These are phyloP conservation scores for Udeniomyces megalosporus DNA, from an alignment of 768 basidiomycete species.

Conservation along the genomic window DNA sequence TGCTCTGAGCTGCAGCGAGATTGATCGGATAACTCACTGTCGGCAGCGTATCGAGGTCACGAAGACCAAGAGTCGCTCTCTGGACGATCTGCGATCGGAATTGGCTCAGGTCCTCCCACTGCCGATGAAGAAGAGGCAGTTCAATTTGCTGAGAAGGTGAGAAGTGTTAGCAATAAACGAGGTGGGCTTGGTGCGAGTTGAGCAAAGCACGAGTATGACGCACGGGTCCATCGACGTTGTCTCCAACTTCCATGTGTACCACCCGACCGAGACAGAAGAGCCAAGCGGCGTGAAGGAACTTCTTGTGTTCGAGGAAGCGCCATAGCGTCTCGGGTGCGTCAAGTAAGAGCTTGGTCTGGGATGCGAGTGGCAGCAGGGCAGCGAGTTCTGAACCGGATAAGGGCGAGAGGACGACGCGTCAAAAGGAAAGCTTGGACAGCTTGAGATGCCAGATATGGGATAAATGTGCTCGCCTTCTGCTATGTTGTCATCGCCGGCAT, in stretches of 20 bases:
- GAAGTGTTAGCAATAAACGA: background rate
- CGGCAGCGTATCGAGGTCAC: conserved; percentile 32
- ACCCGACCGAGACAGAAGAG: conserved; percentile 12
- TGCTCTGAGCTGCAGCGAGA: conserved; percentile 41
- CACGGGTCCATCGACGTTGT: background rate
- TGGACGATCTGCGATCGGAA: conserved; percentile 80
- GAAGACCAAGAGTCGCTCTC: conserved; percentile 65
- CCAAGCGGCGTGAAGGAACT: conserved; percentile 10
- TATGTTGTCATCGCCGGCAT: background rate
- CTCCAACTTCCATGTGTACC: conserved; percentile 8
- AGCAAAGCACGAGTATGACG: background rate
- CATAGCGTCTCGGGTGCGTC: conserved; percentile 16
- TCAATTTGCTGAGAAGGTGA: conserved; percentile 42
- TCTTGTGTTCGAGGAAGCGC: conserved; percentile 9
- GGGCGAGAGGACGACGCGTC: no score
- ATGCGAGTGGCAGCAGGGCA: conserved; percentile 1
- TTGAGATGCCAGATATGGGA: background rate
- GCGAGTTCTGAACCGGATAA: conserved; percentile 2
- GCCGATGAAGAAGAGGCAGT: conserved; percentile 73
- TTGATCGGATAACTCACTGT: conserved; percentile 17
- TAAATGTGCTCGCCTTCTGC: background rate
- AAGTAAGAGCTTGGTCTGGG: conserved; percentile 14
- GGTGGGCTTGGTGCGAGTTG: background rate
- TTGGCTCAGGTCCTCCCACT: conserved; percentile 79
- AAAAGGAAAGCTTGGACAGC: background rate